Conservation (phyloP, 1,284 basidiomycete genomes). For the Rhodotorula sp. region DNA sequence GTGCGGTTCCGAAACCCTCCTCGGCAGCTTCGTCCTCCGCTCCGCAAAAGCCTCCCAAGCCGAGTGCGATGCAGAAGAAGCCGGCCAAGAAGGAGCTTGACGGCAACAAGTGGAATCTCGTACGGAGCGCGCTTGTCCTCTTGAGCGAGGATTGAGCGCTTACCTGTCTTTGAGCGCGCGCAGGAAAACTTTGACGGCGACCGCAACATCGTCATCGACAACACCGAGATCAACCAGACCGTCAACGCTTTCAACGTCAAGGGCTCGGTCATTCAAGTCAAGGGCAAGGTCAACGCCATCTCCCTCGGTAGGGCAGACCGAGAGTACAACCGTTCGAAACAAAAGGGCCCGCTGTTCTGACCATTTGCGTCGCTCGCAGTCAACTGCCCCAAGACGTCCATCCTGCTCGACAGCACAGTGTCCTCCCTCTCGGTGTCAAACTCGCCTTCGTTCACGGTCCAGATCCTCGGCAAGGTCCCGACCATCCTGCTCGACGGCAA, state of each 20-base stretch:
- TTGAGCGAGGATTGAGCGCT: too few relatives aligned
- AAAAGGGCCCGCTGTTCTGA: background rate
- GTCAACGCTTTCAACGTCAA: conserved; percentile 92
- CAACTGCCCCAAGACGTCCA: conserved; percentile 82
- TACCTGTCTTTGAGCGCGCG: background rate
- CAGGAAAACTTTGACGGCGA: conserved; percentile 95
- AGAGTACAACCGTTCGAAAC: background rate
- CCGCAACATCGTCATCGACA: conserved; percentile 67
- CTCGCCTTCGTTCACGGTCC: conserved; percentile 88
- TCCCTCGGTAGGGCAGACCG: conserved; percentile 65
- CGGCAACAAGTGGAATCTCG: conserved; percentile 91
- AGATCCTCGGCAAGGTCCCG: conserved; percentile 85
- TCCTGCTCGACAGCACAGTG: conserved; percentile 88
- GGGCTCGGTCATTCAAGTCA: conserved; percentile 79
- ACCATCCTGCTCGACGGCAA: conserved; percentile 93
- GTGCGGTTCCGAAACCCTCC: background rate
- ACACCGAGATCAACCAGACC: conserved; percentile 77
- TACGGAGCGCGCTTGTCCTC: conserved; percentile 53
- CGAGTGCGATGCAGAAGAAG: conserved; percentile 76
- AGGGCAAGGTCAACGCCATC: conserved; percentile 94
- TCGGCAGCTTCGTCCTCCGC: conserved; percentile 6
- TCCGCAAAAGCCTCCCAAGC: conserved; percentile 73
- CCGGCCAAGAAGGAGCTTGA: conserved; percentile 87
- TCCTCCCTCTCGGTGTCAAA: conserved; percentile 83
- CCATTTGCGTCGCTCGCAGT: conserved; percentile 55